Conservation (phyloP, 2,329 filamentous ascomycete genomes). For the Claviceps sorghi region DNA sequence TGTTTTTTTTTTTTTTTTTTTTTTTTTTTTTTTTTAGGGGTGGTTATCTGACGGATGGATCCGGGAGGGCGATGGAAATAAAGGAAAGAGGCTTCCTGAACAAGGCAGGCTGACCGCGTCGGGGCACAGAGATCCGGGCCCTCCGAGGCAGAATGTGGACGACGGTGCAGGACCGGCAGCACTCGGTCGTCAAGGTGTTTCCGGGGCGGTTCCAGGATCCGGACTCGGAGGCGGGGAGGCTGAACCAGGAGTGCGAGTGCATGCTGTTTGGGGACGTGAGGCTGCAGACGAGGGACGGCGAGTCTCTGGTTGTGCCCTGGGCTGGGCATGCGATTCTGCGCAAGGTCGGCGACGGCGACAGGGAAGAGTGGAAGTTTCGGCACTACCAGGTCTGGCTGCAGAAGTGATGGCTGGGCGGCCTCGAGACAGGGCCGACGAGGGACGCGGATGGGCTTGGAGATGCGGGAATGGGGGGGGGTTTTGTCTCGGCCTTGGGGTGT, state of each 20-base stretch:
- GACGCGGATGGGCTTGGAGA: too few relatives aligned
- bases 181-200: constrained; percentile 28
- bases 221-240: constrained; percentile 4
- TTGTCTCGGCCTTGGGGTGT: too few relatives aligned
- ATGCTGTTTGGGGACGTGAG: constrained; percentile 20
- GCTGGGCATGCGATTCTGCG: constrained; percentile 18
- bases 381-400: constrained; percentile 20
- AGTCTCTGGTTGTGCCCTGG: constrained; percentile 15
- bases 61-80: background rate
- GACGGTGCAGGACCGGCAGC: constrained; percentile 23
- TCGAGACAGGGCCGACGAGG: too few relatives aligned
- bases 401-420: background rate
- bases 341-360: constrained; percentile 10
- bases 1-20: too few relatives aligned
- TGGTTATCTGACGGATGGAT: background rate
- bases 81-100: too few relatives aligned
- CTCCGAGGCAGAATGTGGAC: constrained; percentile 31
- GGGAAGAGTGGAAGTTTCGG: constrained; percentile 19
- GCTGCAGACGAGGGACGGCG: constrained; percentile 15
- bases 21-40: too few relatives aligned
- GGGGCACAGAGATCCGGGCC: constrained; percentile 22
- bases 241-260: constrained; percentile 16
- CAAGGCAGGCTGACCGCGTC: too few relatives aligned
- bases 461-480: too few relatives aligned
- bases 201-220: constrained; percentile 18